A percentile compares a stretch with the other conserved stretches of the same genome.
Evolutionary conservation across 306 rosid genomes (phyloP).

Genomic region (Begonia masoniana): DNA sequence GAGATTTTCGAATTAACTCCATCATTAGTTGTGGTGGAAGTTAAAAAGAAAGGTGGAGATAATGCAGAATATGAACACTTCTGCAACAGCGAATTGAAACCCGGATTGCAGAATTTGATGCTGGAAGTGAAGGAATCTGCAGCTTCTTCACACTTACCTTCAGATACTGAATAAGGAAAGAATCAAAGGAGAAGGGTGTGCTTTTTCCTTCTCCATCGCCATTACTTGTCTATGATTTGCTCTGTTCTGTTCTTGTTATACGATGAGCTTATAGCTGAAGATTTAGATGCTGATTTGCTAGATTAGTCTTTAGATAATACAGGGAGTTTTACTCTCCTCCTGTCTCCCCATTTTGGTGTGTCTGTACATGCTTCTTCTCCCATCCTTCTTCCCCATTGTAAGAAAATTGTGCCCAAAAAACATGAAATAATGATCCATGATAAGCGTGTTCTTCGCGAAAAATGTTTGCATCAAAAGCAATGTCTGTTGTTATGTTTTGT

Average conservation of each 20-base stretch:
- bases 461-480: too few relatives aligned
- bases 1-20: conserved; percentile 60
- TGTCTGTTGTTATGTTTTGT: too few relatives aligned
- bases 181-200: conserved; percentile 17
- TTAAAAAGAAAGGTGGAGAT: conserved; percentile 53
- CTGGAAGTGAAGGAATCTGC: conserved; percentile 20
- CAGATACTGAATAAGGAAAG: conserved; percentile 11
- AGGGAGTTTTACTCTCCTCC: too few relatives aligned
- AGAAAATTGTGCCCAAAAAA: too few relatives aligned
- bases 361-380: too few relatives aligned
- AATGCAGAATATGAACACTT: conserved; percentile 34
- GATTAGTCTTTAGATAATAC: neutral
- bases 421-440: too few relatives aligned
- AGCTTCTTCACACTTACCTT: conserved; percentile 17
- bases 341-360: too few relatives aligned
- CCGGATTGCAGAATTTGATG: conserved; percentile 46
- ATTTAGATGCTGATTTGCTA: conserved; percentile 1
- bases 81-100: conserved; percentile 41
- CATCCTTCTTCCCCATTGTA: too few relatives aligned
- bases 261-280: neutral
- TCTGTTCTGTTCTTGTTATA: neutral
- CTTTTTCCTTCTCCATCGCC: neutral
- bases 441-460: too few relatives aligned
- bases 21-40: conserved; percentile 45
- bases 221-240: conserved; percentile 19